Base-by-base conservation (phyloP, 2,329 filamentous ascomycete genomes). In the Scedosporium boydii region DNA sequence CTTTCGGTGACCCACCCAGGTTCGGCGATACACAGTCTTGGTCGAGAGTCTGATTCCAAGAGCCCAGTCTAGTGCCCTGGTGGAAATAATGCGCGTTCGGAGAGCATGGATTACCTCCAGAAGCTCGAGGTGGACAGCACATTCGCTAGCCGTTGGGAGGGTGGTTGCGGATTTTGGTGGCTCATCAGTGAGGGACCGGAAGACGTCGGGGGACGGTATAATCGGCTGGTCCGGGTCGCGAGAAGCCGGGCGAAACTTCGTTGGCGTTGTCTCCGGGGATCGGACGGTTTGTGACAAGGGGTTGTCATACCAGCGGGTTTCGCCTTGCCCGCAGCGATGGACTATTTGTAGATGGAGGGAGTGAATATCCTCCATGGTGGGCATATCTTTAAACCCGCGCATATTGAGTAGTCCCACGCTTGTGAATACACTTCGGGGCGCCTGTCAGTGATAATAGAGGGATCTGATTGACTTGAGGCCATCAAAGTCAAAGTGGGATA, bases 51-150 rank as follows among this genome's bases (percentile, higher is more conserved):
- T 57, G 27, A 66, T 69, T 6, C 26, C 63, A 58, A 70, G 65
- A 6, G 63, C 63, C 16, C 42, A 46, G n/a, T 67, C 69, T 0
- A 71, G 26, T 0, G 63, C 62, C 6, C 46, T 55, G 0, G 70
- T 70, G 0, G 64, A 60, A 2, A 71, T 48, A 1, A 72, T 63
- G 0, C 62, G 64, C 6, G 66, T 64, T n/a, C 79, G 78, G n/a
- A 87, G 71, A 44, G 80, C 76, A 46, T 81, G 78, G 60, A 88
- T 77, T 6, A 79, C 78, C 64, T 86, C 80, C 0, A 88, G 75
- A 1, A 88, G 74, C 68, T 86, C 84, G 12, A 88, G 75, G 69
- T 88, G 86, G 5, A 78, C 77, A 26, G 82, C 79, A 67, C 82
- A 85, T 21, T 70, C 66, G 12, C 64, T 64, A 1, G 62, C 44